Evolutionary conservation across 345 rosid genomes (phyloP).

Genomic region (Cardamine resedifolia): DNA sequence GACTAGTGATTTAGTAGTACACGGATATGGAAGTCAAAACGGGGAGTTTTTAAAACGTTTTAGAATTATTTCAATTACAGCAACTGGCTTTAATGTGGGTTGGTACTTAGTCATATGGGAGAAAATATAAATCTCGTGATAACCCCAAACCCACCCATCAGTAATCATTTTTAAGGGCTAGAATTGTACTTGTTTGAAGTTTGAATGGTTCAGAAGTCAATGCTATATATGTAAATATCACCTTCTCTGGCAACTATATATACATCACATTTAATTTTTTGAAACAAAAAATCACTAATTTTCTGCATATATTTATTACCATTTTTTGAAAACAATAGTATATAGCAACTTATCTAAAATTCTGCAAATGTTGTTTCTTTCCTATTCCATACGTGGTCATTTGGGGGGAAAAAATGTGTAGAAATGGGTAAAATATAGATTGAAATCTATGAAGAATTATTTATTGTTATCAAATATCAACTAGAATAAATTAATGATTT

Average conservation of each 20-base stretch:
- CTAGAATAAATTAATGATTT: no score
- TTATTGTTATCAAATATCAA: not conserved
- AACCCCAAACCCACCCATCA: not conserved
- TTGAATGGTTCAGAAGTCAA: not conserved
- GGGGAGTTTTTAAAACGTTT: not conserved
- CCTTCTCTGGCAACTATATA: not conserved
- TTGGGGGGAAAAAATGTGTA: not conserved
- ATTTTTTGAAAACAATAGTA: not conserved
- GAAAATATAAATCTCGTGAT: not conserved
- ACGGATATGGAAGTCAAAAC: constrained; percentile 6
- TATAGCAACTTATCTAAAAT: not conserved
- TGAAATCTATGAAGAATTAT: not conserved
- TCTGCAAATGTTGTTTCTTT: not conserved
- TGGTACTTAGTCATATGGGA: not conserved
- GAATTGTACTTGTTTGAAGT: not conserved
- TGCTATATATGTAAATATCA: not conserved
- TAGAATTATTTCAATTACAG: not conserved
- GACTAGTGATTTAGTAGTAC: constrained; percentile 1
- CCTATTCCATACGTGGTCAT: not conserved
- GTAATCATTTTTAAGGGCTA: not conserved
- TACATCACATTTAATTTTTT: not conserved
- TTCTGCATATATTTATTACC: not conserved
- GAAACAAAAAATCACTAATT: not conserved
- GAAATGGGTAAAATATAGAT: not conserved
- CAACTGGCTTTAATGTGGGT: constrained; percentile 2